Base-by-base conservation (phyloP, 805 yeast genomes). In the Lipomyces chichibuensis region DNA sequence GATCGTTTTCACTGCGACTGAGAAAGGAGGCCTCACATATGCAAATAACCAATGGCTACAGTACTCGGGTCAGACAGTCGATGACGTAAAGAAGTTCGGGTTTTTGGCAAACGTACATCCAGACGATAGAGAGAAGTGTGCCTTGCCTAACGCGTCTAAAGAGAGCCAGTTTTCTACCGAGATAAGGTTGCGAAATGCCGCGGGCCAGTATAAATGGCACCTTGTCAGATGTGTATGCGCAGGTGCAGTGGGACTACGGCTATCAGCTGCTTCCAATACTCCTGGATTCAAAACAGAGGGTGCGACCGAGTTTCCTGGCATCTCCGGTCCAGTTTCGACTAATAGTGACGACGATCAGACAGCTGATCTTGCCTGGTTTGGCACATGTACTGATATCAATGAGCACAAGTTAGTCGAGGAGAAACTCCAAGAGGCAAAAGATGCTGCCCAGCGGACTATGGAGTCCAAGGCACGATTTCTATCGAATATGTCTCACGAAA, bases 381-480 rank as follows among this genome's bases (percentile, higher is more conserved):
- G 79, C 5, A 75, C 78, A 11, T 74, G 76, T 53, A 77, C 79
- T 3, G 78, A 77, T 66, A 77, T 77, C 57, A 72, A 77, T 51
- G 77, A 75, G 65, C 79, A 77, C 55, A 76, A 75, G 69, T 56
- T 74, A 61, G 71, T 75, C 8, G 78, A 77, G 60, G 76, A 77
- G 67, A 77, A 76, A 54, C 68, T 77, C 9, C 66, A 75, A 56
- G 77, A 74, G 59, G 78, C 79, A 39, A 77, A 77, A 62, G 76
- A 75, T 56, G 75, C 76, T 7, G 79, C 79, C n/a, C 79, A 77
- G 65, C 63, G 75, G 32, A 73, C 77, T 2, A 75, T 77, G 66
- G 77, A 76, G 60, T 71, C 76, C 33, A 83, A 83, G 73, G 69
- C 81, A 46, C 71, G 80, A 39, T 77, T 77, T 52, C 62, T 77